Conservation (phyloP, 2,329 filamentous ascomycete genomes). For the Colletotrichum sp. region DNA sequence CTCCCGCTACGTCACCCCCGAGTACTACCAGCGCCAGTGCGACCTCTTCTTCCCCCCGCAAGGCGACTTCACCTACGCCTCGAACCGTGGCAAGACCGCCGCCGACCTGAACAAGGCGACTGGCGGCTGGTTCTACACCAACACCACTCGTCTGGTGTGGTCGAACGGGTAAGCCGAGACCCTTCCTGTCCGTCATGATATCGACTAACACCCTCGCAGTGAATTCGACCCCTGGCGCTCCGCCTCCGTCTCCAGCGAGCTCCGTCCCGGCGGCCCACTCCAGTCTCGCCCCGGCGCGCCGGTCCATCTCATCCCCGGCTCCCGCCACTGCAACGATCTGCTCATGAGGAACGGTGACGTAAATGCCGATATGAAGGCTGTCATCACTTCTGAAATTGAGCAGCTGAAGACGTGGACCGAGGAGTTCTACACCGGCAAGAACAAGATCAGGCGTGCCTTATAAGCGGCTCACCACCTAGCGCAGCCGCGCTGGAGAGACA, state of each 20-base stretch:
- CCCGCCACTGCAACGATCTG: conserved; percentile 62
- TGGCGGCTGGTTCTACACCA: conserved; percentile 53
- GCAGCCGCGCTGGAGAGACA: neutral
- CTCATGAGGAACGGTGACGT: conserved; percentile 46
- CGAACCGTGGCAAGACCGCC: conserved; percentile 48
- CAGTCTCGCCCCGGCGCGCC: conserved; percentile 50
- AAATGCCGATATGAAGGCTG: conserved; percentile 47
- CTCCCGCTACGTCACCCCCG: conserved; percentile 52
- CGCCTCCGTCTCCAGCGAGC: conserved; percentile 55
- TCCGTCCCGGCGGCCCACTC: conserved; percentile 60
- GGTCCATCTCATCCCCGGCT: conserved; percentile 57
- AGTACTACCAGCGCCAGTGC: conserved; percentile 63
- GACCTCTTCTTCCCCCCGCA: conserved; percentile 57
- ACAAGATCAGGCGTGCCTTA: neutral
- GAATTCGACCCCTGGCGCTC: conserved; percentile 66
- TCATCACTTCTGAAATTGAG: conserved; percentile 50
- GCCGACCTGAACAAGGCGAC: conserved; percentile 57
- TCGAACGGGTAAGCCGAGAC: conserved; percentile 48
- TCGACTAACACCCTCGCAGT: conserved; percentile 25
- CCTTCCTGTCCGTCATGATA: neutral
- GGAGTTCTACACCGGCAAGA: conserved; percentile 44
- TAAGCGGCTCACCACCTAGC: neutral
- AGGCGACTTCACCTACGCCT: conserved; percentile 54
- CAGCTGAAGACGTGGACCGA: conserved; percentile 59
- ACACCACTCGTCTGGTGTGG: conserved; percentile 61